Conservation (phyloP, 192 early-diverging fungal genomes). For the Podila epicladia region DNA sequence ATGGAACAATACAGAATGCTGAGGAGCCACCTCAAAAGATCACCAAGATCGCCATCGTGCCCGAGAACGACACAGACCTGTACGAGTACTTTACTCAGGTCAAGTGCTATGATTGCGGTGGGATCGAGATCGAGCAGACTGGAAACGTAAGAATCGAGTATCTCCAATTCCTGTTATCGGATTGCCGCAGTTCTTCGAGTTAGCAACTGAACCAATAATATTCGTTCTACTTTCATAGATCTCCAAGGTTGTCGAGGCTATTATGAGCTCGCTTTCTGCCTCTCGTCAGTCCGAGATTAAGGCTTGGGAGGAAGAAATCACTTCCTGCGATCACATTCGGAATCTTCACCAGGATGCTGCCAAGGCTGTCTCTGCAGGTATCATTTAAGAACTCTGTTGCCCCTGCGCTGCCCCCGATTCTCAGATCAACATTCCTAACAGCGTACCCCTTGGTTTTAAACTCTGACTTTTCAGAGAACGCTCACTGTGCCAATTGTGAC, state of each 20-base stretch:
- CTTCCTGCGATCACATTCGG: constrained; percentile 81
- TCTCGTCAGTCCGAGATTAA: constrained; percentile 89
- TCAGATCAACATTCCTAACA: background rate
- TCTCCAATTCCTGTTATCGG: background rate
- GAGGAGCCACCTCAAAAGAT: constrained; percentile 85
- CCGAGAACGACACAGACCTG: constrained; percentile 73
- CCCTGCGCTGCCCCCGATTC: background rate
- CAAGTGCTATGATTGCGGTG: constrained; percentile 85
- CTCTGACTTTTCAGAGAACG: constrained; percentile 52
- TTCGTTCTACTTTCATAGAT: constrained; percentile 53
- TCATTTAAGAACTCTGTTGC: constrained; percentile 1
- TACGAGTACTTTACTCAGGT: constrained; percentile 81
- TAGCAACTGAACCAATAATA: background rate
- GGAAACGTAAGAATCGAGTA: constrained; percentile 56
- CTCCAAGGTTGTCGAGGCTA: constrained; percentile 66
- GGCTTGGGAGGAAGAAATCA: constrained; percentile 92
- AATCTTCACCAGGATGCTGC: constrained; percentile 70
- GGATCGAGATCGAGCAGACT: constrained; percentile 66
- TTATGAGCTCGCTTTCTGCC: constrained; percentile 83
- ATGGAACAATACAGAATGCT: constrained; percentile 43
- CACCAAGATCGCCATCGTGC: constrained; percentile 91
- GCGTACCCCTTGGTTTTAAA: background rate
- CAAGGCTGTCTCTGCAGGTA: constrained; percentile 58
- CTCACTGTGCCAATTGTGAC: constrained; percentile 86
- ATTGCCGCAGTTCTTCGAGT: background rate